Evolutionary conservation across 2,329 filamentous ascomycete species (phyloP), one percentile per base, ranked within the genome.

Genomic region (Phialophora macrospora): DNA sequence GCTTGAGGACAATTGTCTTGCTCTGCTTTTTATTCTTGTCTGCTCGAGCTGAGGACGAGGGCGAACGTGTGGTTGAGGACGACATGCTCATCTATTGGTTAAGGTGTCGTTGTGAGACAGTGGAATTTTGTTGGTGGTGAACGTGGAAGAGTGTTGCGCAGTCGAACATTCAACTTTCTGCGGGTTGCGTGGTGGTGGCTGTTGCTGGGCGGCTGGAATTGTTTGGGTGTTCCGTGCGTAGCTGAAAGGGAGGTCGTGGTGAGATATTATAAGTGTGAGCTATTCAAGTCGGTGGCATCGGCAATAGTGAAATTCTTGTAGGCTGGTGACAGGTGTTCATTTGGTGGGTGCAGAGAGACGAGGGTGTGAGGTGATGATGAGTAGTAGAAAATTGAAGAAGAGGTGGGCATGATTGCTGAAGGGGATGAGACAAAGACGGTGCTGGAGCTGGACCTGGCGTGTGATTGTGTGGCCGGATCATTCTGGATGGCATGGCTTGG

Each of bases 1-100:
- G 70, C 71, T 77, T 79, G n/a, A 82, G 74, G 63, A 77, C 70
- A 56, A 81, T 66, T 24, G 67, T 62, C 56, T 71, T 70, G 20
- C 22, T 61, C 26, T 70, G 68, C 70, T 71, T 73, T 64, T 72
- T 76, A 70, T 71, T 71, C 68, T 76, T 75, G 64, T 71, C 68
- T 38, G 72, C 65, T 73, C 77, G 77, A 70, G 73, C 61, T 20
- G 66, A 57, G 22, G 65, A 65, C 12, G 70, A 67, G 30, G 73
- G 64, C 24, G 72, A 70, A 66, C 72, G 69, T 55, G 72, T 68
- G 51, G 71, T 71, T 63, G 69, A 71, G 32, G 68, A 64, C 60
- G 73, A 72, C 58, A 73, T 69, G 60, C 74, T 70, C 65, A 67
- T 65, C 70, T 65, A 55, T 68, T 64, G 70, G 71, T 74, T 73